A percentile compares a stretch with the other conserved stretches of the same genome.
These are phyloP conservation scores for Gossypium lobatum DNA, from an alignment of 441 rosid genomes.

Conservation along the genomic window DNA sequence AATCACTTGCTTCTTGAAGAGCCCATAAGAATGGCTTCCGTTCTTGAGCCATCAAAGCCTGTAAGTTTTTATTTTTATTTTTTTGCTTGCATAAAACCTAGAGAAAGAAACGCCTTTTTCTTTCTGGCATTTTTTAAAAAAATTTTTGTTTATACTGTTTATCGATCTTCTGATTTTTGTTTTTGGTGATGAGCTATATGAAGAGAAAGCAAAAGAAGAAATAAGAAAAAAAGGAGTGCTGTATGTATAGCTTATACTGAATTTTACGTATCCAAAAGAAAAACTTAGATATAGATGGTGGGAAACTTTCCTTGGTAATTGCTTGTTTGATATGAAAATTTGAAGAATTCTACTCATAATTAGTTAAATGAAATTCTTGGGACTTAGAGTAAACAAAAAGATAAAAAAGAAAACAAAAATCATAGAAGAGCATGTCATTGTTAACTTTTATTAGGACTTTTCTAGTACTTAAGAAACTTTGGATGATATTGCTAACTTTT, in stretches of 20 bases:
- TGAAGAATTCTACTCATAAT: background rate
- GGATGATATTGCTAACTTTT: background rate
- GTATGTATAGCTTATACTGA: too few species aligned
- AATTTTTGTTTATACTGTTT: background rate
- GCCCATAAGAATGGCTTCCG: slow-evolving; percentile 42
- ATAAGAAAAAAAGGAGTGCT: background rate
- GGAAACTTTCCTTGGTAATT: background rate
- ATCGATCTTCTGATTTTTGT: background rate
- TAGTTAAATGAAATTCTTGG: background rate
- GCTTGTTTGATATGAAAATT: slow-evolving; percentile 12
- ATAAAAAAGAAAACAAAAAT: background rate
- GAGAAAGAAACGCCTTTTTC: background rate
- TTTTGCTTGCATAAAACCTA: background rate
- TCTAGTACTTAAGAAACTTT: background rate
- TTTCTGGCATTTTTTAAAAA: too few species aligned
- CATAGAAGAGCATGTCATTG: background rate
- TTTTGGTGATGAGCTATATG: background rate
- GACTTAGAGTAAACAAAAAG: background rate
- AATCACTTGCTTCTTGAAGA: slow-evolving; percentile 40
- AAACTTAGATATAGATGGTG: too few species aligned
- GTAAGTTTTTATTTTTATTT: slow-evolving; percentile 14
- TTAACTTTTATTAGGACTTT: background rate
- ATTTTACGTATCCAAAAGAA: too few species aligned
- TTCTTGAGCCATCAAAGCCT: slow-evolving; percentile 49
- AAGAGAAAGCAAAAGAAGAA: background rate